phyloP scores from a whole-genome alignment of 108 stramenopile species.

The Epithemia pelagica region DNA sequence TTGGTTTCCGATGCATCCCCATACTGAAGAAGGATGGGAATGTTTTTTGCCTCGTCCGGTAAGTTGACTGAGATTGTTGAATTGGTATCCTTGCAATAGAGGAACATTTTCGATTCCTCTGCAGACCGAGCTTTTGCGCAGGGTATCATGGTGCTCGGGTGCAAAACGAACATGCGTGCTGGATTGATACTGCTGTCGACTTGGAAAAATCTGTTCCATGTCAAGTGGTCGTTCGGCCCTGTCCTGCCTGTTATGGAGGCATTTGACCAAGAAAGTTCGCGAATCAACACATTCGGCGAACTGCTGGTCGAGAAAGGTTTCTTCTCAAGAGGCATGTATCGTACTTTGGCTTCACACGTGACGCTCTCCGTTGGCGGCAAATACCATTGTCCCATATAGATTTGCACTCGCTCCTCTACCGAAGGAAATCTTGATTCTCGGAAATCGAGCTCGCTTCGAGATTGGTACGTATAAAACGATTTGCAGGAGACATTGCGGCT shows the following conservation, averaged over 20 bases:
- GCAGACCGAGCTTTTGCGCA: background rate
- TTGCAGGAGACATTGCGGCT: background rate
- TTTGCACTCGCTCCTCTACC: constrained; percentile 55
- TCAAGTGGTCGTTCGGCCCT: background rate
- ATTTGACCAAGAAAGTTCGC: background rate
- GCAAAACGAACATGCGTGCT: background rate
- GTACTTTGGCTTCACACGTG: background rate
- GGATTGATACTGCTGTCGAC: background rate
- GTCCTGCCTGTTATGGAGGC: background rate
- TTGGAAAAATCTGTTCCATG: background rate
- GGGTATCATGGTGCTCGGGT: background rate
- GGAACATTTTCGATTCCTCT: background rate
- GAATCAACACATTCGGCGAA: background rate
- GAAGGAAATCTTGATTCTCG: constrained; percentile 55
- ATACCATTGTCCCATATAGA: constrained; percentile 73
- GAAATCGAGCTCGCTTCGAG: background rate
- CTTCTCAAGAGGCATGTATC: background rate
- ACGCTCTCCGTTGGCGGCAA: constrained; percentile 27
- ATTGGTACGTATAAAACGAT: background rate
- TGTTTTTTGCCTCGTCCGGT: background rate
- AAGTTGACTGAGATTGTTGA: background rate
- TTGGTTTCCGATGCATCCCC: constrained; percentile 40
- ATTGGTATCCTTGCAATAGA: background rate
- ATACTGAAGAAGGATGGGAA: constrained; percentile 26
- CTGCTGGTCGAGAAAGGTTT: background rate